phyloP scores from a whole-genome alignment of 805 yeast genomes.

The Candida sonorensis region DNA sequence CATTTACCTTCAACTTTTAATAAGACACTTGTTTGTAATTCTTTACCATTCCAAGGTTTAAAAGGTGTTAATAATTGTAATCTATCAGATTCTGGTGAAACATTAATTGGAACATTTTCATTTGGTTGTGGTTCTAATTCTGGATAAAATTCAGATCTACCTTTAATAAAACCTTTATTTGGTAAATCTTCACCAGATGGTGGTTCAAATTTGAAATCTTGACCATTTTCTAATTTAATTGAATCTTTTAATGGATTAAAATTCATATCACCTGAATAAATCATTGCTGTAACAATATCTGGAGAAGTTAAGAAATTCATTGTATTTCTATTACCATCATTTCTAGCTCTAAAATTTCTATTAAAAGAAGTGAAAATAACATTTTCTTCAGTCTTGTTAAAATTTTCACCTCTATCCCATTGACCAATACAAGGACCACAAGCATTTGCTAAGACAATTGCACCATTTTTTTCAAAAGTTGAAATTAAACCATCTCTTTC shows the following conservation, averaged over 20 bases:
- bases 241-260: conserved; percentile 94
- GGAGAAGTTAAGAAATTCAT: conserved; percentile 97
- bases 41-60: conserved; percentile 79
- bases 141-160: conserved; percentile 55
- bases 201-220: conserved; percentile 80
- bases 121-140: conserved; percentile 48
- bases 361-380: conserved; percentile 96
- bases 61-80: conserved; percentile 88
- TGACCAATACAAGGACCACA: conserved; percentile 99
- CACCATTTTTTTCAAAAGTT: conserved; percentile 87
- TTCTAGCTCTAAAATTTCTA: conserved; percentile 97
- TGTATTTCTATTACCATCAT: conserved; percentile 96
- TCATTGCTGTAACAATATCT: conserved; percentile 91
- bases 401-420: conserved; percentile 91
- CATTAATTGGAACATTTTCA: conserved; percentile 42
- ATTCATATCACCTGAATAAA: conserved; percentile 92
- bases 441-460: conserved; percentile 92
- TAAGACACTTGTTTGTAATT: conserved; percentile 66
- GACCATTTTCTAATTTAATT: conserved; percentile 81
- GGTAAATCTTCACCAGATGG: conserved; percentile 93
- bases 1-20: conserved; percentile 96
- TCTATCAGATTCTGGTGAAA: conserved; percentile 86
- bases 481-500: conserved; percentile 91
- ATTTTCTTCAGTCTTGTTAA: conserved; percentile 88
- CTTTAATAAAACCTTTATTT: conserved; percentile 80